Percentiles rank a stretch among this genome's conserved stretches.
Evolutionary conservation across 345 rosid species (phyloP).

Genomic region (Eucalyptus viminalis): DNA sequence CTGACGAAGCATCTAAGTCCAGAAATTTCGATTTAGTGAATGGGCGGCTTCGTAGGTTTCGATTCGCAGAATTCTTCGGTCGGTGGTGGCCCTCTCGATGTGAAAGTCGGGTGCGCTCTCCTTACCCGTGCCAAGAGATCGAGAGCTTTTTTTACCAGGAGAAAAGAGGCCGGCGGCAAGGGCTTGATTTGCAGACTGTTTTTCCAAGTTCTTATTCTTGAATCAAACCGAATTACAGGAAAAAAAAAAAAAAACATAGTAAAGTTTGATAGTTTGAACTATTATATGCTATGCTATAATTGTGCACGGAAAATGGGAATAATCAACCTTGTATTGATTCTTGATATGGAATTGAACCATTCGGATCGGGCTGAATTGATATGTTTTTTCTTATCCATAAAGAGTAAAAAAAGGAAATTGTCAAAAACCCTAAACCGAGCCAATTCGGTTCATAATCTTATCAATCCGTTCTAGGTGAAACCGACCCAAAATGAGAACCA

Average conservation of each 20-base stretch:
- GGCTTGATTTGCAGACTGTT: not conserved
- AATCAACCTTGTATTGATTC: too few species aligned
- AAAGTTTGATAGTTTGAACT: fast-evolving
- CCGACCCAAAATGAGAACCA: too few species aligned
- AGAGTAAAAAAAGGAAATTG: too few species aligned
- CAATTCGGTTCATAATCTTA: fast-evolving
- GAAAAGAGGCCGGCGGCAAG: not conserved
- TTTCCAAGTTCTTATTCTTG: too few species aligned
- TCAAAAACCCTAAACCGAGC: fast-evolving
- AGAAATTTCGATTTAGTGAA: not conserved
- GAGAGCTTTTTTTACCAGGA: not conserved
- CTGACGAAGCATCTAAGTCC: not conserved
- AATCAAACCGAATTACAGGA: too few species aligned
- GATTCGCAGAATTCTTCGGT: too few species aligned
- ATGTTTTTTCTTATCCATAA: too few species aligned
- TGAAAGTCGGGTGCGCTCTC: not conserved
- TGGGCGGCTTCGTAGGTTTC: too few species aligned
- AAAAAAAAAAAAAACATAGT: not conserved
- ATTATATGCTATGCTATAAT: not conserved
- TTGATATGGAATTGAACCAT: too few species aligned
- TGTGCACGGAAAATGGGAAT: too few species aligned
- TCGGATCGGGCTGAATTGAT: fast-evolving
- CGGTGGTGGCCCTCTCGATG: not conserved
- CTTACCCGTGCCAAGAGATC: not conserved
- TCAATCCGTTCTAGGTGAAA: too few species aligned